These are phyloP conservation scores for Prunus yedoensis DNA, from an alignment of 331 rosid genomes.

Conservation along the genomic window DNA sequence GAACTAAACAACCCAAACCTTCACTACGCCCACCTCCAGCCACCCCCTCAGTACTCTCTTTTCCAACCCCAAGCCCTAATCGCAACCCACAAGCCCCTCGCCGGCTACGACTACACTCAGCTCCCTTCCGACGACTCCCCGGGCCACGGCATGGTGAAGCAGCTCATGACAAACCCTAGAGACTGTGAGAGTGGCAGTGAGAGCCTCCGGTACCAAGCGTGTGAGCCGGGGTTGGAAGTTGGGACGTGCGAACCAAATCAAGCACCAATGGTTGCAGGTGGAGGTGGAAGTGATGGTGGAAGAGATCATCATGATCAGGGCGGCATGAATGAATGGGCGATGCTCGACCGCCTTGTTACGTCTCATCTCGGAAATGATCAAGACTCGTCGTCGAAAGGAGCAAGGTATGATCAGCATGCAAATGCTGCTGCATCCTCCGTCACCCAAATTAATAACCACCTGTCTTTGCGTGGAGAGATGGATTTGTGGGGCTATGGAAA, in stretches of 20 bases:
- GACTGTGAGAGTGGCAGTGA: slow-evolving; percentile 30
- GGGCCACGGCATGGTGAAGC: slow-evolving; percentile 23
- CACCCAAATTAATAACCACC: slow-evolving; percentile 53
- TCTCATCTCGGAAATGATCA: slow-evolving; percentile 51
- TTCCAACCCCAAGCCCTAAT: slow-evolving; percentile 23
- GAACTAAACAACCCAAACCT: slow-evolving; percentile 53
- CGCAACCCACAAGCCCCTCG: slow-evolving; percentile 8
- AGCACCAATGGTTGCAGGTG: slow-evolving; percentile 28
- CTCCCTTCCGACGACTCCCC: slow-evolving; percentile 11
- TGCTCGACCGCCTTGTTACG: slow-evolving; percentile 62
- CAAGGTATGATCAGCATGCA: slow-evolving; percentile 41
- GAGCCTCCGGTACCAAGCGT: slow-evolving; percentile 43
- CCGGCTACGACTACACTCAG: slow-evolving; percentile 7
- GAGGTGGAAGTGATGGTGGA: slow-evolving; percentile 1
- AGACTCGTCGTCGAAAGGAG: slow-evolving; percentile 55
- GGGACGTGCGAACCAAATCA: slow-evolving; percentile 51
- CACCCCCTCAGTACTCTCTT: slow-evolving; percentile 18
- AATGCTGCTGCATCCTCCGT: slow-evolving; percentile 31
- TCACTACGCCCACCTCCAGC: slow-evolving; percentile 45
- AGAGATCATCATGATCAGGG: slow-evolving; percentile 30
- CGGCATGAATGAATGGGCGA: slow-evolving; percentile 60
- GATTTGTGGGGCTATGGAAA: slow-evolving; percentile 77
- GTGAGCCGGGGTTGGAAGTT: slow-evolving; percentile 51
- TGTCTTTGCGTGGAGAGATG: slow-evolving; percentile 70
- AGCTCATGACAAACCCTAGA: slow-evolving; percentile 28